These are phyloP conservation scores for Dactylellina parvicollis DNA, from an alignment of 2,329 filamentous ascomycete species.

Conservation along the genomic window DNA sequence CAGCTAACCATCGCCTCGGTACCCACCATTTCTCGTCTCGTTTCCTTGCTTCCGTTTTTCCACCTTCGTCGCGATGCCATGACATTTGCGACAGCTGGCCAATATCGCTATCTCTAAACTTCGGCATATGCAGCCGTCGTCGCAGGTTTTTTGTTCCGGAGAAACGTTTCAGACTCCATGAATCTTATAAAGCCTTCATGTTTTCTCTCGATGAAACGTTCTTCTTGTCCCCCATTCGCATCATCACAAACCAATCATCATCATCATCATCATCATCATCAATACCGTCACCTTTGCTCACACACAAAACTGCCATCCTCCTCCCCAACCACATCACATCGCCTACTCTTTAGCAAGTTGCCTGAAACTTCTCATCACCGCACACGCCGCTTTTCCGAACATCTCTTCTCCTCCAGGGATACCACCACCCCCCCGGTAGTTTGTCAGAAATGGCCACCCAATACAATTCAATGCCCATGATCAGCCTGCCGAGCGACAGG, in stretches of 20 bases:
- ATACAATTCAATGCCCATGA: slow-evolving; percentile 7
- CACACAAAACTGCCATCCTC: neutral
- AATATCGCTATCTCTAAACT: slow-evolving; percentile 9
- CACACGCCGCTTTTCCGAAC: neutral
- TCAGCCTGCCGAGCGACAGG: slow-evolving; percentile 22
- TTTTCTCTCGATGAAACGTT: slow-evolving; percentile 26
- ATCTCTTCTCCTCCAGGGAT: neutral
- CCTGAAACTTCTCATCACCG: neutral
- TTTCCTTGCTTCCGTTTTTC: slow-evolving; percentile 21
- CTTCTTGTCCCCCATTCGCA: slow-evolving; percentile 8
- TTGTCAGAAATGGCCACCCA: slow-evolving; percentile 22
- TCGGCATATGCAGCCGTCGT: slow-evolving; percentile 29
- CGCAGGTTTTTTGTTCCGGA: neutral
- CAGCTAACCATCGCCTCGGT: slow-evolving; percentile 14
- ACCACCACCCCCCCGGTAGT: neutral
- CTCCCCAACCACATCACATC: slow-evolving; percentile 2
- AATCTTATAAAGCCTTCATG: slow-evolving; percentile 31
- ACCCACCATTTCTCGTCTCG: slow-evolving; percentile 41
- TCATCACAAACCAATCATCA: neutral
- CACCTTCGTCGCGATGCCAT: slow-evolving; percentile 25
- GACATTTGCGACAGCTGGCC: slow-evolving; percentile 4
- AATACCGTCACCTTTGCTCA: neutral
- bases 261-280: neutral
- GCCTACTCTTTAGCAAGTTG: no score
- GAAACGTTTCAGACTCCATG: slow-evolving; percentile 25